Percentiles rank a stretch among this genome's conserved stretches.
Conservation (phyloP, 2,329 filamentous ascomycete genomes). For the Aureobasidium sp. region DNA sequence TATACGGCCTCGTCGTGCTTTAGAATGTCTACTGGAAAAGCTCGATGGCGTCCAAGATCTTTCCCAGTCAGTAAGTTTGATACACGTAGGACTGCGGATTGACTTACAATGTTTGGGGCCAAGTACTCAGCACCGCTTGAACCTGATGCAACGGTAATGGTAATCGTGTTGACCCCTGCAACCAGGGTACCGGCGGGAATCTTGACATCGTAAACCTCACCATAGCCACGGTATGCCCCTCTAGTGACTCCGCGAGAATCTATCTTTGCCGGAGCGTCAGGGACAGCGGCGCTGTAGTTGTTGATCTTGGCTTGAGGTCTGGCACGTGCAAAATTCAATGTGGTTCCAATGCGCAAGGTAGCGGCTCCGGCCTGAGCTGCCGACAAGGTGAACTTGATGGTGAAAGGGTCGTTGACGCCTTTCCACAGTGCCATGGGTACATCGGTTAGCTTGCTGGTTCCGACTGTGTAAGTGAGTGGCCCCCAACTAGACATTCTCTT, state of each 20-base stretch:
- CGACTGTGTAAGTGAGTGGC: conserved; percentile 52
- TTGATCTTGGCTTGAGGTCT: conserved; percentile 52
- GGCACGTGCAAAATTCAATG: conserved; percentile 51
- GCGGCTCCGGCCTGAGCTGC: conserved; percentile 42
- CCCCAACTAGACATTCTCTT: conserved; percentile 50
- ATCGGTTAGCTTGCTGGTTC: conserved; percentile 40
- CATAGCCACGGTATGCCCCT: conserved; percentile 54
- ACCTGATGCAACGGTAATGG: conserved; percentile 50
- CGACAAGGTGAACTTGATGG: conserved; percentile 50
- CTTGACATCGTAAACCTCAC: conserved; percentile 55
- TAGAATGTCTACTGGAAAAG: conserved; percentile 14
- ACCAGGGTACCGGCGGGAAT: conserved; percentile 52
- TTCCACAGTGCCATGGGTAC: conserved; percentile 62
- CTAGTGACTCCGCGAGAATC: conserved; percentile 57
- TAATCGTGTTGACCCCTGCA: conserved; percentile 53
- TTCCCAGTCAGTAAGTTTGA: not conserved
- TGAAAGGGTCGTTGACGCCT: conserved; percentile 49
- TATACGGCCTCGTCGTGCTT: not conserved
- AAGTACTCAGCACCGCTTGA: conserved; percentile 47
- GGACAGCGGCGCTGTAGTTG: conserved; percentile 40
- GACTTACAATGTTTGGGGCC: conserved; percentile 45
- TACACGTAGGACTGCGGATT: too few species aligned
- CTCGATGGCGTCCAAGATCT: conserved; percentile 17
- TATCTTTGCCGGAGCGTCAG: conserved; percentile 40
- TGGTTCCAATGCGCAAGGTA: conserved; percentile 57